Percentiles rank a stretch among this genome's conserved stretches.
Evolutionary conservation across 176 grass and related monocot species (phyloP).

Genomic region (Oryza rufipogon): DNA sequence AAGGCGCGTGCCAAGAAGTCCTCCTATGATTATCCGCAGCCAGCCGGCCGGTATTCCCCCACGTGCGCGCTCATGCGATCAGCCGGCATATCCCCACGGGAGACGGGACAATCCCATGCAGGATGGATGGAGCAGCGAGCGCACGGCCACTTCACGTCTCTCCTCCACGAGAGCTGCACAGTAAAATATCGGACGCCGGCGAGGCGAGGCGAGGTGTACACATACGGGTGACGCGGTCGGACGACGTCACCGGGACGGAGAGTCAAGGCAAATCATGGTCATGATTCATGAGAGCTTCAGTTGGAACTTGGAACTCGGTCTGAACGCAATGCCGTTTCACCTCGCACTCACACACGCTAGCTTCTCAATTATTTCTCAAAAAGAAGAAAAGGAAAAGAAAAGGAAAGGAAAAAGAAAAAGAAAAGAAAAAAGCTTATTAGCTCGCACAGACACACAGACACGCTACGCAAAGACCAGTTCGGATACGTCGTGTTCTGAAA

Average conservation of each 20-base stretch:
- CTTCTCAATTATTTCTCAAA: neutral
- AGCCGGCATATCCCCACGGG: neutral
- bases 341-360: neutral
- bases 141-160: constrained; percentile 14
- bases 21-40: constrained; percentile 33
- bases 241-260: constrained; percentile 8
- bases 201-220: neutral
- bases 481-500: neutral
- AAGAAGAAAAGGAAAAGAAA: neutral
- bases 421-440: neutral
- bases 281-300: neutral
- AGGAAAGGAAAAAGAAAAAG: neutral
- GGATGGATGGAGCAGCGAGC: neutral
- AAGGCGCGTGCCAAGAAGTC: constrained; percentile 22
- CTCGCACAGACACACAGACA: neutral
- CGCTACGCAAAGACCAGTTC: neutral
- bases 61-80: constrained; percentile 33
- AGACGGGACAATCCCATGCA: neutral
- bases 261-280: neutral
- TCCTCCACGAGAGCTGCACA: constrained; percentile 21
- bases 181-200: neutral
- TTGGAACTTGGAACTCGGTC: neutral
- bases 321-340: neutral
- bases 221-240: neutral
- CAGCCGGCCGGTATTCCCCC: constrained; percentile 23